phyloP scores from a whole-genome alignment of 495 filamentous ascomycete genomes.

The Glonium stellatum region DNA sequence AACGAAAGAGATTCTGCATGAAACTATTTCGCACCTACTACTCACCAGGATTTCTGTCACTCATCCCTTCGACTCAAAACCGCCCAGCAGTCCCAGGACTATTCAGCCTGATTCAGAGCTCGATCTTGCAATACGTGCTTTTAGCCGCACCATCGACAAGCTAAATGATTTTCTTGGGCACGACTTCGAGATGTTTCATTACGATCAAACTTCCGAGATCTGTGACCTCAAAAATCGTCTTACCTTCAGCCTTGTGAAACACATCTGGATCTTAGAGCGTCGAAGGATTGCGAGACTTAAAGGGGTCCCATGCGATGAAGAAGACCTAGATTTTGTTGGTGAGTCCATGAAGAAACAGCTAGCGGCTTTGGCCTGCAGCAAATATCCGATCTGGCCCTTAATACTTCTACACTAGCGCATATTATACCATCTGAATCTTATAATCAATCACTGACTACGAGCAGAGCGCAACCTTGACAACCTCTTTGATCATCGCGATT shows the following conservation, averaged over 20 bases:
- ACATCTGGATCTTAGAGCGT: conserved; percentile 15
- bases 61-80: conserved; percentile 12
- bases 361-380: background rate
- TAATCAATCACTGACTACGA: background rate
- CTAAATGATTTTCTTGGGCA: conserved; percentile 15
- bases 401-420: background rate
- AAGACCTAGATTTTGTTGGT: conserved; percentile 5
- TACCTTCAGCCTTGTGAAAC: conserved; percentile 12
- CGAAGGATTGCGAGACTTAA: conserved; percentile 18
- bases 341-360: background rate
- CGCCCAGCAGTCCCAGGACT: background rate
- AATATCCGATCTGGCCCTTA: background rate
- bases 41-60: conserved; percentile 13
- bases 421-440: background rate
- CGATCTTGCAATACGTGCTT: conserved; percentile 7
- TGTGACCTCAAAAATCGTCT: conserved; percentile 9
- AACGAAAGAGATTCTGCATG: conserved; percentile 21
- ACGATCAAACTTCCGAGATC: conserved; percentile 14
- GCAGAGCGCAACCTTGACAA: background rate
- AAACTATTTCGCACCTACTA: conserved; percentile 14
- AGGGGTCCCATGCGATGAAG: conserved; percentile 5
- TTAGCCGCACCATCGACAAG: conserved; percentile 8
- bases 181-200: conserved; percentile 13
- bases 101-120: conserved; percentile 9
- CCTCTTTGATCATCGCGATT: conserved; percentile 11